Evolutionary conservation across 1,284 basidiomycete species (phyloP), one percentile per base, ranked within the genome.

Genomic region (Boletellus sp.): DNA sequence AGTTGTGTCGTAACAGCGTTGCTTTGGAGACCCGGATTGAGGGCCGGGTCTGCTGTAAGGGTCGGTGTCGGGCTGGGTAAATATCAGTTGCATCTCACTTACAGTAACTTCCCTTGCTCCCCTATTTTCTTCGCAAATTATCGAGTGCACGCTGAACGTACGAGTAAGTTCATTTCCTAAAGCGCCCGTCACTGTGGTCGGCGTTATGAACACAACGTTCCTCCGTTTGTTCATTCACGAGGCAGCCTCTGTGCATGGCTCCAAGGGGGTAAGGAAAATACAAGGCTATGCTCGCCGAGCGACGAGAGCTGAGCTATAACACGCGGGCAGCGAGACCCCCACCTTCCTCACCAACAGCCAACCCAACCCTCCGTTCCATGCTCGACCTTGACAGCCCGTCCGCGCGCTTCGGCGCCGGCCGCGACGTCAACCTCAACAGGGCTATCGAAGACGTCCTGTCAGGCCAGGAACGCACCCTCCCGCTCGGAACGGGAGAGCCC

Each of bases 401-500:
- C n/a, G 36, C 54, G 27, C 36, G 37, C 47, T 46, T 57, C n/a
- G 36, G 36, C 13, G 7, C 38, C 9, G 49, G 52, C 25, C 49
- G 47, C 8, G 20, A 26, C 2, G 34, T 36, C 9, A 48, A 55
- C 25, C 49, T 47, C 8, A 19, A 26, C 2, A 32, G 36, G 2
- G 33, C 55, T 23, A 33, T 55, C 34, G 50, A 22, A 33, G 60
- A 63, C n/a, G 56, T 61, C 5, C 59, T 63, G 6, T 45, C 59
- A 10, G 58, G 60, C 8, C 57, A 49, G 39, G 58, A 60, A 17
- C 59, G 57, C 19, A 59, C 61, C 6, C 29, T 60, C 36, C 49
- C 54, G 6, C 45, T 59, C 19, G 13, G 23, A n/a, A n/a, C n/a
- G n/a, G n/a, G n/a, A n/a, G n/a, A n/a, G n/a, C n/a, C n/a, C n/a